A percentile compares a stretch with the other conserved stretches of the same genome.
phyloP scores from a whole-genome alignment of 352 stramenopile genomes.

The Stramenopiles sp. region DNA sequence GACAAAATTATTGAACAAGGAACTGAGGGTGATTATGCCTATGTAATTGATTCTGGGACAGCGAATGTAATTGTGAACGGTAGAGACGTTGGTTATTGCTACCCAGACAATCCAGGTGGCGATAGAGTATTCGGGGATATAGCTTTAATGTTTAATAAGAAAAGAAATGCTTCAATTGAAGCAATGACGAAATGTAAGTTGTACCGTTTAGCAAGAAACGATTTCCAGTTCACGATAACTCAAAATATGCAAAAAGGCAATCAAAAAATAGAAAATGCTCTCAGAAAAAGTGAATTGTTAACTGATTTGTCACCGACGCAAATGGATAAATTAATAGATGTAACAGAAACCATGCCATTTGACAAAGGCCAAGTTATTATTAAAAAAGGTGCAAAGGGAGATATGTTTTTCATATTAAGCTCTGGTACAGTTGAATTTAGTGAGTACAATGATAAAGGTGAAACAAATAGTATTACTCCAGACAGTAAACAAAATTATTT shows the following conservation, averaged over 20 bases:
- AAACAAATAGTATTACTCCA: constrained; percentile 29
- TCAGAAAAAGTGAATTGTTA: neutral
- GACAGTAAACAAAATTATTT: constrained; percentile 59
- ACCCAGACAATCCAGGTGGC: neutral
- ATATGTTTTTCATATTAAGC: neutral
- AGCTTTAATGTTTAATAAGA: neutral
- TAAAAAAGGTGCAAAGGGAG: neutral
- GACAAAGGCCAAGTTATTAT: neutral
- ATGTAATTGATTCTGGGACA: neutral
- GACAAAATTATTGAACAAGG: neutral
- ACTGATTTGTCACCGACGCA: neutral
- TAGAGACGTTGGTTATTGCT: neutral
- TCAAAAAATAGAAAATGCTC: neutral
- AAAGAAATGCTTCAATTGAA: neutral
- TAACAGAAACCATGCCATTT: neutral
- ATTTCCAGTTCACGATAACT: neutral
- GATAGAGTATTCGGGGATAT: neutral
- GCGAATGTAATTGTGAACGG: neutral
- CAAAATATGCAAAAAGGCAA: neutral
- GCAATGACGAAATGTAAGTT: neutral
- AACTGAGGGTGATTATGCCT: neutral
- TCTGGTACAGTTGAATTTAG: constrained; percentile 5
- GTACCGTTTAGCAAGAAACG: neutral
- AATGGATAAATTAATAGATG: neutral
- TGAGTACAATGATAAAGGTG: neutral